A percentile compares a stretch with the other conserved stretches of the same genome.
Evolutionary conservation across 2,329 filamentous ascomycete genomes (phyloP).

Genomic region (Pseudonectria buxi): DNA sequence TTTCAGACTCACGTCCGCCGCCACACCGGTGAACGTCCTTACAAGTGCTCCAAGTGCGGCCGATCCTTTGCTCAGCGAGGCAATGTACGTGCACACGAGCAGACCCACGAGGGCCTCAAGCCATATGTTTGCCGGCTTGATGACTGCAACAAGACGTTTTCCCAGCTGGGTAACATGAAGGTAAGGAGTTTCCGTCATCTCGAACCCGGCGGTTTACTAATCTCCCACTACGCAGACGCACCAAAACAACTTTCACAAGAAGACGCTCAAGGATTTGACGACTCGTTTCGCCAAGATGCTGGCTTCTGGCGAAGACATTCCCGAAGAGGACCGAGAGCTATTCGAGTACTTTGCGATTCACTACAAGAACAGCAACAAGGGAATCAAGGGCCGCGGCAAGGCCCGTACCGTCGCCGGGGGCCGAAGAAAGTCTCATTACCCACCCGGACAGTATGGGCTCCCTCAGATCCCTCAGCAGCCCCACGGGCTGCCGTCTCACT

Average conservation of each 20-base stretch:
- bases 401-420: slow-evolving; percentile 56
- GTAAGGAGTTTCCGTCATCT: slow-evolving; percentile 34
- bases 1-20: slow-evolving; percentile 73
- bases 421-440: slow-evolving; percentile 20
- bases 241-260: slow-evolving; percentile 85
- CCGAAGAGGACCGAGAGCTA: slow-evolving; percentile 63
- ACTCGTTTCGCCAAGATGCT: slow-evolving; percentile 58
- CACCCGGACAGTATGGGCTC: slow-evolving; percentile 18
- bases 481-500: slow-evolving; percentile 23
- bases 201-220: not conserved
- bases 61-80: slow-evolving; percentile 81
- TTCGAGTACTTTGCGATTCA: slow-evolving; percentile 77
- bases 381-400: slow-evolving; percentile 92
- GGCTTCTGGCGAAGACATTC: slow-evolving; percentile 49
- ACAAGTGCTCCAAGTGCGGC: slow-evolving; percentile 69
- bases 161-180: slow-evolving; percentile 88
- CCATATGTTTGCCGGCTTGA: slow-evolving; percentile 77
- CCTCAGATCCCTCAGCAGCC: slow-evolving; percentile 24
- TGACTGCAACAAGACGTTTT: slow-evolving; percentile 80
- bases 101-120: slow-evolving; percentile 71
- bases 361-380: slow-evolving; percentile 99
- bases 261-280: slow-evolving; percentile 64
- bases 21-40: slow-evolving; percentile 83
- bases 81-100: slow-evolving; percentile 77
- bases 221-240: slow-evolving; percentile 54